Evolutionary conservation across 176 grass and related monocot genomes (phyloP), one percentile per base, ranked within the genome.

Genomic region (Areca catechu): DNA sequence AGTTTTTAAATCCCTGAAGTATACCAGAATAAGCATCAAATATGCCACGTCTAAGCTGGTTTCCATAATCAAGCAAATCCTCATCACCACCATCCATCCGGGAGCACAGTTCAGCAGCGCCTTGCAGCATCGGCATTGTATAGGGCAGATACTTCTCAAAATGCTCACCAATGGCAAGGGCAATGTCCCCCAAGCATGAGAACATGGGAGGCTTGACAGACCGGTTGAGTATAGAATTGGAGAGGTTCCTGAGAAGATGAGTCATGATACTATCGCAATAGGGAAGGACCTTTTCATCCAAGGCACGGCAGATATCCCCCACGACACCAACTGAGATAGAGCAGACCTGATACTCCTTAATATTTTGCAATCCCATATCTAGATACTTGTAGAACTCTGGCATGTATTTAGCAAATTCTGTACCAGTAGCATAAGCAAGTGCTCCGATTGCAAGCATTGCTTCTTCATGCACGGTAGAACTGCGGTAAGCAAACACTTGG

Each of bases 11-110:
- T 16, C 85, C 89, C 76, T 95, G 89, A 37, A 89, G 76, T 67
- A 95, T 89, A 55, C 90, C 85, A 61, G 90, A 89, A 58, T 89
- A 95, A 15, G 90, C 90, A 76, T 95, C 85, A 61, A 95, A 86
- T 51, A 95, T 95, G 25, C 85, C 85, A 10, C 76, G 62, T 56
- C 90, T 78, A 18, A 95, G 79, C 66, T 95, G 82, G 63, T 95
- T 95, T 37, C 82, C 72, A 54, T 89, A 89, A 56, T 95, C 82
- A 74, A 83, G 71, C 79, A 83, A 78, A 62, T 89, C 90, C 58
- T 95, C 90, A 64, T 95, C 90, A 49, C 56, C 82, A 23, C 66
- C 60, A 69, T 89, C 82, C 67, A 89, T 64, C 63, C 68, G 74
- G 58, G 68, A 80, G 69, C 83, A 75, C 56, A 85, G 79, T 57